Evolutionary conservation across 2,329 filamentous ascomycete species (phyloP), one percentile per base, ranked within the genome.

Genomic region (Corinectria fuckeliana): DNA sequence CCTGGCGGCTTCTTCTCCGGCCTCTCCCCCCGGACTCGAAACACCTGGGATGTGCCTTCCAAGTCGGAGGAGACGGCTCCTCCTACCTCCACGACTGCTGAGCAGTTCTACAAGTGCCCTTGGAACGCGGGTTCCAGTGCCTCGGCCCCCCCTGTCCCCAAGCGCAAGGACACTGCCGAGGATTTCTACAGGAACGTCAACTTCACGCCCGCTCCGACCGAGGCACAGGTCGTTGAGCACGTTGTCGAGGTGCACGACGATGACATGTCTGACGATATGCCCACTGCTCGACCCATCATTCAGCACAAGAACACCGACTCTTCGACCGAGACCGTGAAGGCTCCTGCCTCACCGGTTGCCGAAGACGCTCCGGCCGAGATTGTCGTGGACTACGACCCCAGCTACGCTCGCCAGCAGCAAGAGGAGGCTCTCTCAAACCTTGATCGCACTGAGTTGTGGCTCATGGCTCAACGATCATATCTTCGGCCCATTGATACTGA

Each of bases 1-100:
- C 94, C 94, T 0, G 90, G 92, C 23, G 92, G 91, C 1, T 97
- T 97, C 81, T 97, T 97, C 76, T 91, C 91, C 2, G 92, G 90
- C 0, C 84, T 97, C 25, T 91, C 90, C 34, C 86, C 89, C 3
- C 85, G 87, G 52, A 88, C 89, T 34, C 87, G 93, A 51, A 88
- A 89, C 70, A 95, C 93, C 11, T 98, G 94, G 94, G 88, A 92
- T 70, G 79, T 89, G 60, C 81, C 83, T 10, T 78, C 78, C 25
- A 78, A 76, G 66, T 81, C 82, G 11, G 82, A 85, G 7, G 83
- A 82, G 16, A 72, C 81, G 63, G 77, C 79, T 3, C 87, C 87
- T 1, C 93, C 93, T 1, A 94, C 92, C 0, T 97, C 94, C 1
- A 92, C 92, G 26, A 93, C 90, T n/a, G 94, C 94, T 9, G 92